Percentiles rank a stretch among this genome's conserved stretches.
Evolutionary conservation across 495 filamentous ascomycete species (phyloP).

Genomic region (Neurospora sp.): DNA sequence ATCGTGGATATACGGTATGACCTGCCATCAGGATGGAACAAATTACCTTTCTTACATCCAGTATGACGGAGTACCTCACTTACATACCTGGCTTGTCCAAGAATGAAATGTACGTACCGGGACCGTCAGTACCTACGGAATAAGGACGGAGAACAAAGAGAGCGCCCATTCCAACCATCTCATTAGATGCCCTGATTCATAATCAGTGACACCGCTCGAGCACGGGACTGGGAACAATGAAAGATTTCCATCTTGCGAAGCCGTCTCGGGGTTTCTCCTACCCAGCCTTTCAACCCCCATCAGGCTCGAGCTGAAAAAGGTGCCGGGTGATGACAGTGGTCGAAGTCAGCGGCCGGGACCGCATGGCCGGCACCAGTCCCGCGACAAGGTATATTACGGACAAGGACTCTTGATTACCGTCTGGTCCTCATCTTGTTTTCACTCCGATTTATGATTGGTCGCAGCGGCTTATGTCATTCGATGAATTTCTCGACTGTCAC

Average conservation of each 20-base stretch:
- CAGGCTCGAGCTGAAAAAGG: not conserved
- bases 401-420: not conserved
- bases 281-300: not conserved
- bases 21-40: not conserved
- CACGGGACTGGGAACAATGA: not conserved
- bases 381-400: not conserved
- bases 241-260: not conserved
- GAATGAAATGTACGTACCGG: not conserved
- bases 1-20: not conserved
- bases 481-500: not conserved
- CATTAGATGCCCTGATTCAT: not conserved
- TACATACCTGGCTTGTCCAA: not conserved
- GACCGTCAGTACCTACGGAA: not conserved
- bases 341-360: not conserved
- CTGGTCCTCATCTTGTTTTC: not conserved
- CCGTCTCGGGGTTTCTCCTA: not conserved
- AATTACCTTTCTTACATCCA: not conserved
- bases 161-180: not conserved
- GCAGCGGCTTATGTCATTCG: not conserved
- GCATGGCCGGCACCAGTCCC: not conserved
- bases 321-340: not conserved
- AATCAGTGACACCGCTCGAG: not conserved
- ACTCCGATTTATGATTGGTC: not conserved
- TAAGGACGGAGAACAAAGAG: not conserved
- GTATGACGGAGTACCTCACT: not conserved